phyloP scores from a whole-genome alignment of 2,329 filamentous ascomycete genomes.

The Trichoderma sp. region DNA sequence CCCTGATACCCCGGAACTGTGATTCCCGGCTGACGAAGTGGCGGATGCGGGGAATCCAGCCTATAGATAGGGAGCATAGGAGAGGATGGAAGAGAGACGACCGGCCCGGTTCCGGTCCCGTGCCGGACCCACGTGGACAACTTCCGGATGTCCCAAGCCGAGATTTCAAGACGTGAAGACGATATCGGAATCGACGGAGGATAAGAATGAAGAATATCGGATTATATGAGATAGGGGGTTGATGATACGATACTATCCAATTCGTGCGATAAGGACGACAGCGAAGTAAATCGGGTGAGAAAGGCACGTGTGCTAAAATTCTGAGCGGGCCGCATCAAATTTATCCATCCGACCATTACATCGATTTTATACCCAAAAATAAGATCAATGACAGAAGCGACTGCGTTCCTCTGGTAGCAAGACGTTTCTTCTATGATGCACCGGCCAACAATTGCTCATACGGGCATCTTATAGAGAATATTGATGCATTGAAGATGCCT shows the following conservation, averaged over 20 bases:
- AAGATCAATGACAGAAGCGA: not conserved
- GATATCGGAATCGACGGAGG: not conserved
- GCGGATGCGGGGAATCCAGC: constrained; percentile 49
- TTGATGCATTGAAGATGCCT: accelerated
- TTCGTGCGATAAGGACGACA: not conserved
- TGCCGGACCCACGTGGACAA: constrained; percentile 4
- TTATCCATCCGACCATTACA: too few relatives aligned
- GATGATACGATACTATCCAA: constrained; percentile 26
- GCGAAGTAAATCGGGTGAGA: not conserved
- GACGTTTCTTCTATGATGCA: not conserved
- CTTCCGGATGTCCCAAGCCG: not conserved
- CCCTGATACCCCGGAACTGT: constrained; percentile 73
- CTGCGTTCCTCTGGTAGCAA: not conserved
- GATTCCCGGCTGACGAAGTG: constrained; percentile 23
- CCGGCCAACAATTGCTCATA: not conserved
- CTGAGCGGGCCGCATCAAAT: not conserved
- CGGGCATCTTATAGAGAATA: not conserved
- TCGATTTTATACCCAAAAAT: not conserved
- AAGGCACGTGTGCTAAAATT: not conserved
- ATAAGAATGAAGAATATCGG: not conserved
- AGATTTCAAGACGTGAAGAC: not conserved
- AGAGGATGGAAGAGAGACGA: not conserved
- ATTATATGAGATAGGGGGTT: not conserved
- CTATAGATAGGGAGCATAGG: not conserved
- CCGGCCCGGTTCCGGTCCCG: constrained; percentile 13